Percentiles rank a stretch among this genome's conserved stretches.
phyloP scores from a whole-genome alignment of 164 flowering plant genomes.

The Chimonanthus salicifolius region DNA sequence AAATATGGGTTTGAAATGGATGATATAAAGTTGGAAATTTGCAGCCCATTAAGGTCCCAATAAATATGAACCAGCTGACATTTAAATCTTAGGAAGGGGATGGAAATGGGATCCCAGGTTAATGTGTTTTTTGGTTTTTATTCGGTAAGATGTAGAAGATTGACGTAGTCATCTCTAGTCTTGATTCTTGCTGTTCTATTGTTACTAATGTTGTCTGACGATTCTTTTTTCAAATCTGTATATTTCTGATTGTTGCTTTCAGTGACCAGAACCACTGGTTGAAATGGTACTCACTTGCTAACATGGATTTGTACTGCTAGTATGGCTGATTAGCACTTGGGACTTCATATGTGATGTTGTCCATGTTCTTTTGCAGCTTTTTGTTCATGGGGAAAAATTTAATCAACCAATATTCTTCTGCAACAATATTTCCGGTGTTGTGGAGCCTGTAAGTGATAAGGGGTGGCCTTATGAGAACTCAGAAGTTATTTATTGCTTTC shows the following conservation, averaged over 20 bases:
- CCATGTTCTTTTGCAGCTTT: conserved; percentile 46
- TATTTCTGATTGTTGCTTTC: not conserved
- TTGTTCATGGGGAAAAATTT: conserved; percentile 72
- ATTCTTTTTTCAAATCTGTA: too few relatives aligned
- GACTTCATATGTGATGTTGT: not conserved
- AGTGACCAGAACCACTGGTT: not conserved
- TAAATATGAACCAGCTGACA: too few relatives aligned
- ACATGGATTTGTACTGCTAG: not conserved
- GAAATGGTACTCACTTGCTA: not conserved
- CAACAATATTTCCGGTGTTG: conserved; percentile 94
- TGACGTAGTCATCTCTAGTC: too few relatives aligned
- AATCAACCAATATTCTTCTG: conserved; percentile 91
- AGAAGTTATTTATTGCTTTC: not conserved
- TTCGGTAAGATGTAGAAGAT: too few relatives aligned
- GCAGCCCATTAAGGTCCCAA: too few relatives aligned
- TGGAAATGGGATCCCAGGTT: too few relatives aligned
- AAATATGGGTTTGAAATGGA: too few relatives aligned
- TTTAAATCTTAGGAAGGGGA: too few relatives aligned
- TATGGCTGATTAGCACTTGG: not conserved
- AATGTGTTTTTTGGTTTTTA: too few relatives aligned
- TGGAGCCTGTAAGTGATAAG: conserved; percentile 79
- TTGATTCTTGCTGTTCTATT: not conserved
- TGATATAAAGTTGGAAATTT: too few relatives aligned
- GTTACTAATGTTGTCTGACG: not conserved
- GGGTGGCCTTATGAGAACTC: not conserved